phyloP scores from a whole-genome alignment of 768 basidiomycete species.

The Sporobolomyces pararoseus region DNA sequence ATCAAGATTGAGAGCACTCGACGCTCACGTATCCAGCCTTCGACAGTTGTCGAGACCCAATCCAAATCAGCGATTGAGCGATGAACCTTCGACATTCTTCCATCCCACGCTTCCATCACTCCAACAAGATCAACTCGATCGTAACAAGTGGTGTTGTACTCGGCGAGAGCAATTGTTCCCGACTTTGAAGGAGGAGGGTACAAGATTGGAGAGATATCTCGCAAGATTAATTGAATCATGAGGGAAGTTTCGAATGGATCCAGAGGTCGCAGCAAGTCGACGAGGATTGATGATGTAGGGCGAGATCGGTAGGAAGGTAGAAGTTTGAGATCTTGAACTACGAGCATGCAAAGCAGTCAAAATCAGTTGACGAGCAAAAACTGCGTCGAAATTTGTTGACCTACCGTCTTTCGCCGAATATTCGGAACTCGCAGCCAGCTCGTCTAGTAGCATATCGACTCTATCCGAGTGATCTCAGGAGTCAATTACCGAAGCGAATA shows the following conservation, averaged over 20 bases:
- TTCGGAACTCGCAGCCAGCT: slow-evolving; percentile 65
- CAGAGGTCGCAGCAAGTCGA: slow-evolving; percentile 60
- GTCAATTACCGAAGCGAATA: background rate
- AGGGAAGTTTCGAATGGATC: slow-evolving; percentile 64
- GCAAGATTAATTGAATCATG: slow-evolving; percentile 80
- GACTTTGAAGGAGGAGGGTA: slow-evolving; percentile 60
- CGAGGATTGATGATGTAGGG: slow-evolving; percentile 53
- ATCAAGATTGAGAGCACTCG: background rate
- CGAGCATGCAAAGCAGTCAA: background rate
- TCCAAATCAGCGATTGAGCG: slow-evolving; percentile 60
- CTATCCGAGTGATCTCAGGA: slow-evolving; percentile 52
- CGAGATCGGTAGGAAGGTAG: slow-evolving; percentile 40
- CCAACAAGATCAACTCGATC: slow-evolving; percentile 59
- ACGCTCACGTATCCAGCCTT: slow-evolving; percentile 48
- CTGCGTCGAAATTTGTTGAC: background rate
- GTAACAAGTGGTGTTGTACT: slow-evolving; percentile 61
- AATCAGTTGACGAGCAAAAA: background rate
- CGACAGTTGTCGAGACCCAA: slow-evolving; percentile 53
- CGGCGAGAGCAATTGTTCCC: slow-evolving; percentile 56
- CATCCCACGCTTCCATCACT: slow-evolving; percentile 72
- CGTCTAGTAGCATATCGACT: slow-evolving; percentile 66
- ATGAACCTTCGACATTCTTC: slow-evolving; percentile 59
- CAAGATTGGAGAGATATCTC: slow-evolving; percentile 74
- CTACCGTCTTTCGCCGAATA: slow-evolving; percentile 55
- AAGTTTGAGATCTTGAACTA: background rate